Evolutionary conservation across 345 rosid genomes (phyloP), one percentile per base, ranked within the genome.

Genomic region (Salix purpurea): DNA sequence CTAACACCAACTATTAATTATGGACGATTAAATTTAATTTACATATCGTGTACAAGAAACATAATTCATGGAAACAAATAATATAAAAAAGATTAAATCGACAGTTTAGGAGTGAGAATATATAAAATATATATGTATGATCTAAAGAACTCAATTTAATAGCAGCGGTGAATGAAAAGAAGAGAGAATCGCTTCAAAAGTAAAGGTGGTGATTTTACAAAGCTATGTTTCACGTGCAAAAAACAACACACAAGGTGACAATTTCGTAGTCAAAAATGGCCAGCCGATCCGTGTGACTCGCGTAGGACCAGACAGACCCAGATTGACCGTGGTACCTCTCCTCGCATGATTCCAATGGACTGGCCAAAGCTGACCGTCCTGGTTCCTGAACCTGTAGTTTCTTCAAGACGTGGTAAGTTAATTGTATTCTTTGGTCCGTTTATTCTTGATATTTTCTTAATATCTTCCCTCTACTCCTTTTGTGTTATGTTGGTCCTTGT

Each of bases 141-240:
- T 8, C n/a, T 2, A 1, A 16, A 50, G 19, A 18, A 1, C 50
- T 46, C 18, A 46, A 14, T 14, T 15, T 18, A 32, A 40, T 60
- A 44, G 3, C n/a, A 52, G n/a, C 7, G 19, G 58, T 18, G 19
- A 52, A 52, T 52, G n/a, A 6, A 18, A 52, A 19, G n/a, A 52
- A 50, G 56, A 50, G 8, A 3, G 24, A 2, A 21, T 54, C 1
- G 8, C 24, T 21, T 2, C 10, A 54, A 54, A 54, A 21, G 24
- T 21, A 0, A 21, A 6, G 60, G 56, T 1, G 10, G 10, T 23
- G 28, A 69, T 1, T 23, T 2, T 19, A 5, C 21, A 23, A 68
- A 26, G 66, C 7, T 18, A 70, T 71, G 72, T 61, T 48, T 77
- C 84, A 68, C 80, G 77, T 72, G 80, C 30, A 6, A 36, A 18